A percentile compares a stretch with the other conserved stretches of the same genome.
Evolutionary conservation across 1,284 basidiomycete species (phyloP).

Genomic region (Thelephora terrestris): DNA sequence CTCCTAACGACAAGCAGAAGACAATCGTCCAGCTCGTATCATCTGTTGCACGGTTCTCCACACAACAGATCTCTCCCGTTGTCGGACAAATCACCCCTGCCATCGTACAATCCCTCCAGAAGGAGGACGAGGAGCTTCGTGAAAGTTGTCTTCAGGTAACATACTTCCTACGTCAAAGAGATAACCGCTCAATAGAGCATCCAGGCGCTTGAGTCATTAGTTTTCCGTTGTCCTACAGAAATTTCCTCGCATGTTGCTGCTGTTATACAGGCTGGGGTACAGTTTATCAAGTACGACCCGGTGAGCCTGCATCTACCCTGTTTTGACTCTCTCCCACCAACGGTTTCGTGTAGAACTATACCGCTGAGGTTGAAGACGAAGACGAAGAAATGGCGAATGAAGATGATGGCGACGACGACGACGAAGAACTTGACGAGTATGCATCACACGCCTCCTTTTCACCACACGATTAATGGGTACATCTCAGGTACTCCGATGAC

Average conservation of each 20-base stretch:
- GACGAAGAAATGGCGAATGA: slow-evolving; percentile 78
- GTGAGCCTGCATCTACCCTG: slow-evolving; percentile 34
- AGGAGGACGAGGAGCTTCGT: slow-evolving; percentile 73
- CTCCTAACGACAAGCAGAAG: slow-evolving; percentile 55
- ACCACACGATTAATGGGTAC: neutral
- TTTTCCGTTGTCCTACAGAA: slow-evolving; percentile 78
- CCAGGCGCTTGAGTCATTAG: slow-evolving; percentile 75
- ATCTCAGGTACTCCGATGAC: slow-evolving; percentile 83
- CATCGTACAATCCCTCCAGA: slow-evolving; percentile 53
- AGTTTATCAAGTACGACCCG: slow-evolving; percentile 90
- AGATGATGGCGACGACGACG: slow-evolving; percentile 56
- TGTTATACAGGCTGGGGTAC: slow-evolving; percentile 61
- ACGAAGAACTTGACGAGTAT: slow-evolving; percentile 69
- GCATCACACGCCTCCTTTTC: slow-evolving; percentile 12
- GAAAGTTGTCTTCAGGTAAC: slow-evolving; percentile 67
- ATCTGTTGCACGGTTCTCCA: slow-evolving; percentile 64
- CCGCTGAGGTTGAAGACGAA: slow-evolving; percentile 66
- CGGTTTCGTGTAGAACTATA: slow-evolving; percentile 62
- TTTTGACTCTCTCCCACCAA: slow-evolving; percentile 2
- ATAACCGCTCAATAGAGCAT: slow-evolving; percentile 6
- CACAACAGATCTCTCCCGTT: slow-evolving; percentile 49
- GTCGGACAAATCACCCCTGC: slow-evolving; percentile 57
- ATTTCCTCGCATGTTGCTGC: slow-evolving; percentile 61
- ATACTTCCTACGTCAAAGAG: neutral
- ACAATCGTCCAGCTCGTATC: slow-evolving; percentile 78